Conservation (phyloP, 768 basidiomycete species). For the Boletus reticulatus region DNA sequence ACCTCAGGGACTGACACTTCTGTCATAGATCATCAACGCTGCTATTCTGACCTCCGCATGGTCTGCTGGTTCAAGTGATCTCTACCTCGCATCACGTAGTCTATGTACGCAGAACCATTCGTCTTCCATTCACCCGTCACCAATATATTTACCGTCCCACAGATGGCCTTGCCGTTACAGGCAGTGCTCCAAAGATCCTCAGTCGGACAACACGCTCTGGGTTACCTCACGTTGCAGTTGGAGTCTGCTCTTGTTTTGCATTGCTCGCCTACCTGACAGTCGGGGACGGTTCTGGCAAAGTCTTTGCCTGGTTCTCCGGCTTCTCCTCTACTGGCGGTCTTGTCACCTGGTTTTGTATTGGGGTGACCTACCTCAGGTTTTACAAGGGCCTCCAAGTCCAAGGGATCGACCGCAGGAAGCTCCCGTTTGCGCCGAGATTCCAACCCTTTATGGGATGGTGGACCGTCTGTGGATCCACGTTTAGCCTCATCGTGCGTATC, state of each 20-base stretch:
- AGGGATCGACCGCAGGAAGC: constrained; percentile 43
- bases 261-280: constrained; percentile 43
- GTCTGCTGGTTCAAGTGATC: constrained; percentile 5
- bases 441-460: constrained; percentile 45
- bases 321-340: constrained; percentile 40
- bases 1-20: background rate
- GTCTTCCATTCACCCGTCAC: background rate
- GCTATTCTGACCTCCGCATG: constrained; percentile 3
- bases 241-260: constrained; percentile 29
- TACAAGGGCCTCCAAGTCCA: constrained; percentile 46
- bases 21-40: background rate
- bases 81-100: constrained; percentile 5
- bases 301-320: constrained; percentile 42
- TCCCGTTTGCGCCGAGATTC: constrained; percentile 44
- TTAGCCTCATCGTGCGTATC: constrained; percentile 37
- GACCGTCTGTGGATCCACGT: constrained; percentile 25
- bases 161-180: constrained; percentile 53
- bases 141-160: constrained; percentile 20
- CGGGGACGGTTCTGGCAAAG: constrained; percentile 31
- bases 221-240: constrained; percentile 44
- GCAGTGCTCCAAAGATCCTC: constrained; percentile 56
- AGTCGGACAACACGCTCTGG: constrained; percentile 36
- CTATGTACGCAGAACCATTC: background rate
- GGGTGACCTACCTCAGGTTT: constrained; percentile 47
- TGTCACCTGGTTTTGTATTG: constrained; percentile 44